phyloP scores from a whole-genome alignment of 2,329 filamentous ascomycete species.

The Colletotrichum lini region DNA sequence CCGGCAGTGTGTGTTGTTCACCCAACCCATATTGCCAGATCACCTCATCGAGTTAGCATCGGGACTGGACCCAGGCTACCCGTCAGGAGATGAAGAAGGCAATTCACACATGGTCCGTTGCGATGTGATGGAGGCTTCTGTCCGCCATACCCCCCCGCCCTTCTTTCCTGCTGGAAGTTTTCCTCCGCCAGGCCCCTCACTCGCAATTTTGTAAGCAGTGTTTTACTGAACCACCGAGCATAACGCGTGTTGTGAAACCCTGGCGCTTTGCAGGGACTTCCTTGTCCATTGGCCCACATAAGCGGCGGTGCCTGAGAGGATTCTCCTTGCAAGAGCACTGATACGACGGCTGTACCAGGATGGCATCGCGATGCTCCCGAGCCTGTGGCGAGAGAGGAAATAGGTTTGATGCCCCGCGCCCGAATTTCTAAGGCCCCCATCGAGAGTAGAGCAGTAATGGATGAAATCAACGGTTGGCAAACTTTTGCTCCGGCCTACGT shows the following conservation, averaged over 20 bases:
- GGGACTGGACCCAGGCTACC: background rate
- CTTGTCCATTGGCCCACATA: slow-evolving; percentile 2
- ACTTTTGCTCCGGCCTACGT: slow-evolving; percentile 7
- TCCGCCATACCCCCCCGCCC: slow-evolving; percentile 2
- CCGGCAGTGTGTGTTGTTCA: background rate
- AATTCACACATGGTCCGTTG: background rate
- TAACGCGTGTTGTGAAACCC: slow-evolving; percentile 24
- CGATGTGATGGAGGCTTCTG: background rate
- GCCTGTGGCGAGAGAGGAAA: slow-evolving; percentile 6
- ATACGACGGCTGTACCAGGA: slow-evolving; percentile 14
- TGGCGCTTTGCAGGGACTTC: slow-evolving; percentile 26
- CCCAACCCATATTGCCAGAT: background rate
- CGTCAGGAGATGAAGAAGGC: background rate
- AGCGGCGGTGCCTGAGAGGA: slow-evolving; percentile 10
- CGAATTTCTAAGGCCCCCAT: background rate
- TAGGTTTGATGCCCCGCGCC: slow-evolving; percentile 21
- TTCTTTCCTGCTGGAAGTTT: slow-evolving; percentile 29
- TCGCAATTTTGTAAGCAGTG: slow-evolving; percentile 18
- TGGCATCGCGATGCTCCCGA: slow-evolving; percentile 14
- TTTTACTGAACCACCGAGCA: slow-evolving; percentile 11
- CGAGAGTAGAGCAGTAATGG: background rate
- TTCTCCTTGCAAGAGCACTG: background rate
- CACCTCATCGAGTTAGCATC: background rate
- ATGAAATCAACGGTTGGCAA: slow-evolving; percentile 1
- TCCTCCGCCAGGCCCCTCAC: slow-evolving; percentile 35